These are phyloP conservation scores for Eurotiales sp. DNA, from an alignment of 2,329 filamentous ascomycete species.

Conservation along the genomic window DNA sequence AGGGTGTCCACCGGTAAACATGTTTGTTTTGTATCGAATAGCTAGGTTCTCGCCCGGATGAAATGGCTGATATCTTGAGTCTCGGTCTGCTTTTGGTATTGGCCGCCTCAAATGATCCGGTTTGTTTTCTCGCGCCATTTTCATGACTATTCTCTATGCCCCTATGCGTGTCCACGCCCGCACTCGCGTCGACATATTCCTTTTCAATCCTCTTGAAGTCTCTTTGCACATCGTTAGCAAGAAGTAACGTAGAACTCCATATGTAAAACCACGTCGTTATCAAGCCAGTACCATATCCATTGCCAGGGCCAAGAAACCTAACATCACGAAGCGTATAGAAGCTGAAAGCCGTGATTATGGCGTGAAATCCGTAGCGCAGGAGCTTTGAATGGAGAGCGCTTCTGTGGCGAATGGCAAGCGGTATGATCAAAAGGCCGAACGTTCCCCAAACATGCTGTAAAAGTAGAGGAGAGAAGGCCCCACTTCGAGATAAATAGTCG, in stretches of 20 bases:
- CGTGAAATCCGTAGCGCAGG: slow-evolving; percentile 46
- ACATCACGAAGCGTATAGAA: slow-evolving; percentile 42
- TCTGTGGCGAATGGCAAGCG: slow-evolving; percentile 50
- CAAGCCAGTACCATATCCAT: slow-evolving; percentile 55
- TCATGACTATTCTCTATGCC: background rate
- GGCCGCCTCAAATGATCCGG: background rate
- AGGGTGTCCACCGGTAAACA: slow-evolving; percentile 51
- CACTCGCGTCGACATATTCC: background rate
- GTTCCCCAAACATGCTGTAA: slow-evolving; percentile 33
- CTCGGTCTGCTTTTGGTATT: background rate
- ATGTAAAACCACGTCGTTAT: slow-evolving; percentile 52
- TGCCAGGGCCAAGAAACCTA: slow-evolving; percentile 48
- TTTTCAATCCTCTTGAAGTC: slow-evolving; percentile 56
- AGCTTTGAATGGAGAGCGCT: slow-evolving; percentile 27
- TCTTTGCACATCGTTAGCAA: slow-evolving; percentile 53
- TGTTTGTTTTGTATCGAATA: slow-evolving; percentile 7
- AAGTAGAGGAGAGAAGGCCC: slow-evolving; percentile 31
- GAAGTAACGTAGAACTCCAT: slow-evolving; percentile 51
- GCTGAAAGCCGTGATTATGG: slow-evolving; percentile 41
- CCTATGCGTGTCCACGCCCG: no score
- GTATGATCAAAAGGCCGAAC: slow-evolving; percentile 40
- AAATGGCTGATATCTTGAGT: background rate
- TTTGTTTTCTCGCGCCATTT: background rate
- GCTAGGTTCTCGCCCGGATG: background rate
- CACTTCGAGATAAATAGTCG: slow-evolving; percentile 24